phyloP scores from a whole-genome alignment of 2,329 filamentous ascomycete species.

The Cordyceps tenuipes region DNA sequence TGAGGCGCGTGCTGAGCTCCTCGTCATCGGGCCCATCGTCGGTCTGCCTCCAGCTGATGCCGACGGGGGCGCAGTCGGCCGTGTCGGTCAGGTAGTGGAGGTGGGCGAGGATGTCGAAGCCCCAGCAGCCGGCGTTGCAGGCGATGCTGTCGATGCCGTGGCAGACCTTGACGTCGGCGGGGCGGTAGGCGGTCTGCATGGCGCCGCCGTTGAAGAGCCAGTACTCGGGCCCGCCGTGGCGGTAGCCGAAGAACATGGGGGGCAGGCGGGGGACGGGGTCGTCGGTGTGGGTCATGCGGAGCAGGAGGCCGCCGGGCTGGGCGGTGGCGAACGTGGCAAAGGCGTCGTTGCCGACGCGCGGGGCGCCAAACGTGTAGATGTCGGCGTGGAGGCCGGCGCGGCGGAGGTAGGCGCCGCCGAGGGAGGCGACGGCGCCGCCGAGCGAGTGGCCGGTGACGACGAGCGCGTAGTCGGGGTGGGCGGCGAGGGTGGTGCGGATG shows the following conservation, averaged over 20 bases:
- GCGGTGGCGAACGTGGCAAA: slow-evolving; percentile 45
- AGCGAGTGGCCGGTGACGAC: slow-evolving; percentile 61
- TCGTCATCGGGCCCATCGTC: slow-evolving; percentile 22
- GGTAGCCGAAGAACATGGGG: slow-evolving; percentile 50
- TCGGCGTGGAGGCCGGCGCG: slow-evolving; percentile 37
- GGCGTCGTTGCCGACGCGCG: slow-evolving; percentile 52
- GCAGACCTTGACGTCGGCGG: slow-evolving; percentile 38
- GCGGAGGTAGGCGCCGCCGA: slow-evolving; percentile 51
- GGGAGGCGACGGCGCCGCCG: slow-evolving; percentile 54
- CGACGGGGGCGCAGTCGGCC: slow-evolving; percentile 28
- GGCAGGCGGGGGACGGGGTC: slow-evolving; percentile 64
- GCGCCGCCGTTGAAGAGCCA: slow-evolving; percentile 40
- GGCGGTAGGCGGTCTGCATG: slow-evolving; percentile 27
- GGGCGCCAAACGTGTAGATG: slow-evolving; percentile 59
- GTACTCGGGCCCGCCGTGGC: slow-evolving; percentile 63
- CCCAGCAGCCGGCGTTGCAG: slow-evolving; percentile 44
- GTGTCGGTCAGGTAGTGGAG: slow-evolving; percentile 40
- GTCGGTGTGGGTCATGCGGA: slow-evolving; percentile 56
- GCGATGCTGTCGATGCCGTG: slow-evolving; percentile 35
- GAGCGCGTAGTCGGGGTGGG: slow-evolving; percentile 44
- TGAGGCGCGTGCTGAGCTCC: slow-evolving; percentile 32
- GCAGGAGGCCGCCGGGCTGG: slow-evolving; percentile 45
- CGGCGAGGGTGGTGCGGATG: slow-evolving; percentile 33
- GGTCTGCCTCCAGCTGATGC: slow-evolving; percentile 19
- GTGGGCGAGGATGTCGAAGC: slow-evolving; percentile 39